Evolutionary conservation across 495 filamentous ascomycete genomes (phyloP), one percentile per base, ranked within the genome.

Genomic region (Cudoniella acicularis): DNA sequence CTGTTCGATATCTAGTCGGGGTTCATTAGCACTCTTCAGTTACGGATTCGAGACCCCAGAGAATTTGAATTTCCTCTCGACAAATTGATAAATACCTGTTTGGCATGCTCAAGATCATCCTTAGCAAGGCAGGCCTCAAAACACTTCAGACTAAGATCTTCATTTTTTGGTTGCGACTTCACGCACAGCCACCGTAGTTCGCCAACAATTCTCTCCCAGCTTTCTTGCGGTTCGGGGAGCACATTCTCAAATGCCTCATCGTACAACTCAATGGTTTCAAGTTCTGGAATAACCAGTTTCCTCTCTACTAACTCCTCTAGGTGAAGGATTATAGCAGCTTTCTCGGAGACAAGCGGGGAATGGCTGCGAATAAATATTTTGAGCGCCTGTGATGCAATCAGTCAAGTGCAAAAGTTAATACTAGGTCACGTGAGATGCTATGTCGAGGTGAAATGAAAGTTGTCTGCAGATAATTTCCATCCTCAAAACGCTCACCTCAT

Each of bases 151-250:
- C 79, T 73, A 8, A 83, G 63, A 9, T 75, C 73, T 48, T 75
- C 70, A 58, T 82, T 74, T 49, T 78, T 73, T 1, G 82, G 76
- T 13, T 70, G 69, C 18, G 73, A 69, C 56, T 79, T 80, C n/a
- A 82, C 73, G 25, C 79, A 80, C 57, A 72, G 74, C 59, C 81
- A 77, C 74, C 83, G 82, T n/a, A 82, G 54, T 41, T 61, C 62
- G 22, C 69, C 73, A 59, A 75, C 68, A 16, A 69, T 69, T 22
- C 67, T 62, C 27, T 36, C 58, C 63, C 66, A 65, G 58, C 22
- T 60, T 13, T 64, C 61, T 4, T 52, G 1, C 8, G 41, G 18
- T 22, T 53, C 22, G 10, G 57, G 46, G 2, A 65, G 23, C 45
- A 65, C 30, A 18, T 61, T 50, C 17, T 41, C 46, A 17, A 62